Conservation (phyloP, 1,139 yeast genomes). For the Candida labiduridarum region DNA sequence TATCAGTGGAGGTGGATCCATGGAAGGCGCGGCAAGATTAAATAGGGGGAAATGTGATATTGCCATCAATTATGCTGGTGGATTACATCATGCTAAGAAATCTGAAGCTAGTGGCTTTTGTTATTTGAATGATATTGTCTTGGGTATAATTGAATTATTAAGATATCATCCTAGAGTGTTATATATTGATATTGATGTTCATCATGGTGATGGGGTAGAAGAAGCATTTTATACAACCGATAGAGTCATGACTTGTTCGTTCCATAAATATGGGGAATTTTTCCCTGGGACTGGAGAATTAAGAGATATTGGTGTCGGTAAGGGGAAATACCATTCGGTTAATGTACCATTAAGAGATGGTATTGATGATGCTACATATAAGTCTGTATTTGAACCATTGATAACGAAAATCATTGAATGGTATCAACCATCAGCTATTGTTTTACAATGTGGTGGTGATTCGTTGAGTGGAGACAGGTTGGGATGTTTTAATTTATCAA, state of each 20-base stretch:
- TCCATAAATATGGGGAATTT: slow-evolving; percentile 95
- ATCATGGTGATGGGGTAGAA: slow-evolving; percentile 98
- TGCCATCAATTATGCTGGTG: slow-evolving; percentile 97
- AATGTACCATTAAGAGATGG: slow-evolving; percentile 95
- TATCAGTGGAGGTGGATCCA: slow-evolving; percentile 87
- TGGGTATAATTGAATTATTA: slow-evolving; percentile 79
- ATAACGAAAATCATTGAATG: slow-evolving; percentile 84
- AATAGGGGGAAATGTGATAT: slow-evolving; percentile 87
- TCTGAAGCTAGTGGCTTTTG: slow-evolving; percentile 95
- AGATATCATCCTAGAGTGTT: slow-evolving; percentile 89
- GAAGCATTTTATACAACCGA: slow-evolving; percentile 96
- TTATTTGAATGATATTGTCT: slow-evolving; percentile 90
- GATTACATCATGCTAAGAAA: slow-evolving; percentile 95
- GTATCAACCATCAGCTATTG: slow-evolving; percentile 92
- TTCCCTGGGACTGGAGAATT: slow-evolving; percentile 96
- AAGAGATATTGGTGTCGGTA: slow-evolving; percentile 84
- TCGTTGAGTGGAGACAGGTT: slow-evolving; percentile 90
- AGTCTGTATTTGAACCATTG: slow-evolving; percentile 85
- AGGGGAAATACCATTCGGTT: slow-evolving; percentile 83
- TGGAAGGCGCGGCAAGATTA: slow-evolving; percentile 89
- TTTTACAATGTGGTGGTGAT: slow-evolving; percentile 97
- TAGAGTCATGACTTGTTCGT: slow-evolving; percentile 92
- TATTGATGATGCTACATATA: slow-evolving; percentile 90
- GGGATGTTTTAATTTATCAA: slow-evolving; percentile 93
- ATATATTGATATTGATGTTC: slow-evolving; percentile 93